Evolutionary conservation across 805 yeast genomes (phyloP).

Genomic region (Monosporozyma aerobia): DNA sequence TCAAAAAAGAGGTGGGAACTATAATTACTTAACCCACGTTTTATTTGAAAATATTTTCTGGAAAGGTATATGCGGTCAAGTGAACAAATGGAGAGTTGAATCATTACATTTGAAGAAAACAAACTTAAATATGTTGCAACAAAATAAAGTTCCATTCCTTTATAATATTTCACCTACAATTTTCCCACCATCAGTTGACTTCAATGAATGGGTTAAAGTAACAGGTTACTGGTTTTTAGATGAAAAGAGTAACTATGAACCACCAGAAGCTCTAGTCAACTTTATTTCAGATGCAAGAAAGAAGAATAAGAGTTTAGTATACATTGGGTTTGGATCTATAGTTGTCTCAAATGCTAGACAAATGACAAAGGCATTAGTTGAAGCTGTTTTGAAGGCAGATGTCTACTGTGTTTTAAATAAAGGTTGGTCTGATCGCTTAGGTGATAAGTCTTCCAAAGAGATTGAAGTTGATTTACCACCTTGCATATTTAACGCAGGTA

Average conservation of each 20-base stretch:
- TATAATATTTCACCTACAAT: slow-evolving; percentile 84
- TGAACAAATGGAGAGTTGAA: slow-evolving; percentile 78
- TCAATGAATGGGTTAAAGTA: slow-evolving; percentile 89
- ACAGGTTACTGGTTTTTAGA: slow-evolving; percentile 94
- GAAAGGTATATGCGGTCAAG: slow-evolving; percentile 83
- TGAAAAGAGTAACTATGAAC: slow-evolving; percentile 47
- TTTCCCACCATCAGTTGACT: slow-evolving; percentile 88
- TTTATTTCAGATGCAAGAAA: slow-evolving; percentile 56
- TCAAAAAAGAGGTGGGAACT: slow-evolving; percentile 85
- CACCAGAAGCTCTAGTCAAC: slow-evolving; percentile 46
- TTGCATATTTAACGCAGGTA: slow-evolving; percentile 59
- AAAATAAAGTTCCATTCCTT: slow-evolving; percentile 73
- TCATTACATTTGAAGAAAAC: slow-evolving; percentile 59
- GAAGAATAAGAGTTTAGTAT: slow-evolving; percentile 63
- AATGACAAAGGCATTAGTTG: slow-evolving; percentile 66
- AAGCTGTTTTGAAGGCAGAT: slow-evolving; percentile 71
- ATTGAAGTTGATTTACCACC: slow-evolving; percentile 47
- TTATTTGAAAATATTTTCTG: slow-evolving; percentile 88
- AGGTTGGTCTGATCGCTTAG: slow-evolving; percentile 84
- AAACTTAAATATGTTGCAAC: slow-evolving; percentile 60
- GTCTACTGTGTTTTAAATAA: slow-evolving; percentile 82
- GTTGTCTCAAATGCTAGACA: slow-evolving; percentile 77
- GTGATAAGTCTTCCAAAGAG: slow-evolving; percentile 28
- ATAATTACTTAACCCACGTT: slow-evolving; percentile 85
- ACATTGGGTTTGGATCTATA: slow-evolving; percentile 93